phyloP scores from a whole-genome alignment of 805 yeast species.

The Sungouiella thailandica region DNA sequence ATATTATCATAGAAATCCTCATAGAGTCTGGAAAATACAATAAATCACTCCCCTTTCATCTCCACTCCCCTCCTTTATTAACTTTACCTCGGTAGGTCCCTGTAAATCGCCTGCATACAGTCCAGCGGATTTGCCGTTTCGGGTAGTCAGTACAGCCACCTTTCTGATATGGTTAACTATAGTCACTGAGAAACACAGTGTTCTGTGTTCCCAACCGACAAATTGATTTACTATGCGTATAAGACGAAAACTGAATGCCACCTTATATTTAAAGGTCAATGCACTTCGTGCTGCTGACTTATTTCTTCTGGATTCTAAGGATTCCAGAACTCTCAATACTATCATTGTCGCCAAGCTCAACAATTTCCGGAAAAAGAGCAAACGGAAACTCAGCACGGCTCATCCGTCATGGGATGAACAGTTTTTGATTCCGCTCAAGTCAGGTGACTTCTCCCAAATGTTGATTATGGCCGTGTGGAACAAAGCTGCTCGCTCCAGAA shows the following conservation, averaged over 20 bases:
- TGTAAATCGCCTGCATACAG: too few relatives aligned
- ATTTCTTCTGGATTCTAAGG: slow-evolving; percentile 14
- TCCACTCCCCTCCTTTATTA: too few relatives aligned
- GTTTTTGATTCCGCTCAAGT: slow-evolving; percentile 26
- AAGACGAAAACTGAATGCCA: slow-evolving; percentile 9
- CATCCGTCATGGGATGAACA: slow-evolving; percentile 40
- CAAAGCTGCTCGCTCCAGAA: slow-evolving; percentile 30
- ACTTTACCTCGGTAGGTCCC: too few relatives aligned
- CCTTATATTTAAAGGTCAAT: slow-evolving; percentile 26
- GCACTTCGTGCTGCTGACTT: slow-evolving; percentile 39
- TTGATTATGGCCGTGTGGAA: slow-evolving; percentile 37
- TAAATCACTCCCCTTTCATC: too few relatives aligned
- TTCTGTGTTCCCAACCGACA: too few relatives aligned
- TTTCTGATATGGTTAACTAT: too few relatives aligned
- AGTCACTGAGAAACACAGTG: too few relatives aligned
- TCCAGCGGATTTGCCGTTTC: too few relatives aligned
- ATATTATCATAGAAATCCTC: too few relatives aligned
- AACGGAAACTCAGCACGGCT: slow-evolving; percentile 26
- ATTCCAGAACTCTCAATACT: slow-evolving; percentile 27
- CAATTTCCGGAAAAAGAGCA: slow-evolving; percentile 22
- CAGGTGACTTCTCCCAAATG: slow-evolving; percentile 24
- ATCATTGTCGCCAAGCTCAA: slow-evolving; percentile 33
- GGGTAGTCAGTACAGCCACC: too few relatives aligned
- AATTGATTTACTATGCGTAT: slow-evolving; percentile 9
- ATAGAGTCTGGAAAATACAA: too few relatives aligned